phyloP scores from a whole-genome alignment of 768 basidiomycete species.

The Pisolithus sp. region DNA sequence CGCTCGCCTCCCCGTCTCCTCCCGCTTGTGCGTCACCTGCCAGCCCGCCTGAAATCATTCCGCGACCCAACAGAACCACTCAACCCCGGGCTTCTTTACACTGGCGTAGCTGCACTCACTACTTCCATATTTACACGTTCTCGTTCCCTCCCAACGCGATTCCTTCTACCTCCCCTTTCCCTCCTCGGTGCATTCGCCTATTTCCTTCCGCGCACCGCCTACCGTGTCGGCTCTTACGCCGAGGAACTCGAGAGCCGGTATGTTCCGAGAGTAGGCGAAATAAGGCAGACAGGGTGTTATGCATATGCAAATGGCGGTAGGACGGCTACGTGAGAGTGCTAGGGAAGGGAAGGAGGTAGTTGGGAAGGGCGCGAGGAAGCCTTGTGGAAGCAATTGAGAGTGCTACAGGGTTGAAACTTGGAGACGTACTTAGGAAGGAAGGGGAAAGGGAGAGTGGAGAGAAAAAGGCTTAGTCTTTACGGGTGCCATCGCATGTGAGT shows the following conservation, averaged over 20 bases:
- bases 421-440: conserved; percentile 47
- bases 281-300: conserved; percentile 60
- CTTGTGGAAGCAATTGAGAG: conserved; percentile 56
- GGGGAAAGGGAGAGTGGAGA: neutral
- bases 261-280: conserved; percentile 60
- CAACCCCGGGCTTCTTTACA: conserved; percentile 86
- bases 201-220: conserved; percentile 81
- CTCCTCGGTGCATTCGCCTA: conserved; percentile 64
- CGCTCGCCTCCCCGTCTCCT: neutral
- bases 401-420: conserved; percentile 66
- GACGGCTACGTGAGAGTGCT: conserved; percentile 47
- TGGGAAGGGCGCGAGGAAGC: conserved; percentile 37
- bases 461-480: neutral
- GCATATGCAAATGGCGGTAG: conserved; percentile 55
- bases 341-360: conserved; percentile 39
- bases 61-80: conserved; percentile 75
- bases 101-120: conserved; percentile 81
- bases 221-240: conserved; percentile 61
- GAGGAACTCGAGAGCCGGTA: conserved; percentile 65
- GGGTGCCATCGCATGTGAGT: too few relatives aligned
- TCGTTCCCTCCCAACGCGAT: conserved; percentile 59
- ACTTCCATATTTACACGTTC: conserved; percentile 84
- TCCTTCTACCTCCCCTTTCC: conserved; percentile 71
- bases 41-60: conserved; percentile 79
- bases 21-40: too few relatives aligned